Evolutionary conservation across 1,284 basidiomycete species (phyloP).

Genomic region (Sanghuangporus sanghuang): DNA sequence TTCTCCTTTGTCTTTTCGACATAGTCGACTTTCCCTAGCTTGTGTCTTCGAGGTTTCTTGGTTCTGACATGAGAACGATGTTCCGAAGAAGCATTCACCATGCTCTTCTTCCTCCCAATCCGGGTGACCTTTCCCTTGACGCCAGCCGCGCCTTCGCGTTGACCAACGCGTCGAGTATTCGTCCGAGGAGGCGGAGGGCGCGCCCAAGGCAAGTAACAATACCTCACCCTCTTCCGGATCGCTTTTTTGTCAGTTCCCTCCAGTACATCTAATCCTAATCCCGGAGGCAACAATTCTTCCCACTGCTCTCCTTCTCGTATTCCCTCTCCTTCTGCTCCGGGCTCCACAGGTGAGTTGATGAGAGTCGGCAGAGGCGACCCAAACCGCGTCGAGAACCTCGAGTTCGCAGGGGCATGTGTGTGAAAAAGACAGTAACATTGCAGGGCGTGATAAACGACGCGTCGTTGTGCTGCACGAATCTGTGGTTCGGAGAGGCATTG

Average conservation of each 20-base stretch:
- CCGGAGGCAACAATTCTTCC: not conserved
- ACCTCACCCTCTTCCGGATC: not conserved
- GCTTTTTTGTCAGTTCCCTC: not conserved
- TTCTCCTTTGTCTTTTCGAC: too few species aligned
- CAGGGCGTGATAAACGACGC: not conserved
- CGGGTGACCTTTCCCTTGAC: not conserved
- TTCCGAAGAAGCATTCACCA: too few species aligned
- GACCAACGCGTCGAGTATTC: not conserved
- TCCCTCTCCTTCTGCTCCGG: too few species aligned
- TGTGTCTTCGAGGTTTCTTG: too few species aligned
- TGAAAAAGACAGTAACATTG: too few species aligned
- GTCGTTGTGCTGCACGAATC: not conserved
- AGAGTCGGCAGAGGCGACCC: too few species aligned
- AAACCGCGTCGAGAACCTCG: too few species aligned
- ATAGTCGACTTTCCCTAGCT: too few species aligned
- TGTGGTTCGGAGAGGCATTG: not conserved
- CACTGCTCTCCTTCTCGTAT: not conserved
- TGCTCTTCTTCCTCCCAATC: not conserved
- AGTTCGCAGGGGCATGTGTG: too few species aligned
- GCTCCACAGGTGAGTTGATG: too few species aligned
- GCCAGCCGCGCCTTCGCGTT: not conserved
- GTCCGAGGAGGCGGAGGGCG: not conserved
- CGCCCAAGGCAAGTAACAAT: not conserved
- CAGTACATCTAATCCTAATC: not conserved
- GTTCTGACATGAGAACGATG: too few species aligned